Evolutionary conservation across 345 rosid genomes (phyloP), one percentile per base, ranked within the genome.

Genomic region (Cardamine occulta): DNA sequence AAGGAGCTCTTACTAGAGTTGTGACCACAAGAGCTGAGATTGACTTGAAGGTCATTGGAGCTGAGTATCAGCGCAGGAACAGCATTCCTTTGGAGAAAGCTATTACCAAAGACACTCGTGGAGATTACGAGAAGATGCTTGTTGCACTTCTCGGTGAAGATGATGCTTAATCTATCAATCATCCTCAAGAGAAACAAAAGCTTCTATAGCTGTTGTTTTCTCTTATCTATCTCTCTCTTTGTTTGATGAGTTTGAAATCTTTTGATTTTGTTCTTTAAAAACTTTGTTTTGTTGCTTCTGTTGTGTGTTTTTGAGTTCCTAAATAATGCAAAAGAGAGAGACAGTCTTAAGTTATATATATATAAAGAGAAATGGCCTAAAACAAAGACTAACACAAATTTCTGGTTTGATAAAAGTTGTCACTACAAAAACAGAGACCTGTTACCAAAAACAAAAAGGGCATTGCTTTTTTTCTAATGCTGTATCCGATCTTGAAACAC

Each of bases 21-120:
- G 84, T 93, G 47, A 74, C 93, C n/a, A 89, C 88, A 17, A 88
- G 93, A 66, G 93, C 93, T 48, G 96, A 90, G 84, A 69, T 86
- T 35, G 93, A 87, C 73, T 55, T 90, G 83, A 79, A 88, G 82
- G 32, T 82, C 67, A 85, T 90, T 26, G 88, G 82, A 63, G 91
- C 80, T 1, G 96, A 85, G 81, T 90, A 86, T 66, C 89, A 87
- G 70, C 78, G 77, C 17, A 86, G 91, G 56, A 85, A 80, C 85
- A 86, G 88, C 65, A 78, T 84, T 26, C 87, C 89, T 23, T 80
- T 88, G 63, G 89, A 79, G 48, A 82, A 73, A 37, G 88, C 90
- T 24, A 84, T 90, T 18, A 75, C 37, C 73, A 86, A 85, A 80
- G 96, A 90, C 69, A 90, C 91, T 31, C 64, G 68, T 72, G 91